Conservation (phyloP, 2,329 filamentous ascomycete genomes). For the Fulvia fulva region DNA sequence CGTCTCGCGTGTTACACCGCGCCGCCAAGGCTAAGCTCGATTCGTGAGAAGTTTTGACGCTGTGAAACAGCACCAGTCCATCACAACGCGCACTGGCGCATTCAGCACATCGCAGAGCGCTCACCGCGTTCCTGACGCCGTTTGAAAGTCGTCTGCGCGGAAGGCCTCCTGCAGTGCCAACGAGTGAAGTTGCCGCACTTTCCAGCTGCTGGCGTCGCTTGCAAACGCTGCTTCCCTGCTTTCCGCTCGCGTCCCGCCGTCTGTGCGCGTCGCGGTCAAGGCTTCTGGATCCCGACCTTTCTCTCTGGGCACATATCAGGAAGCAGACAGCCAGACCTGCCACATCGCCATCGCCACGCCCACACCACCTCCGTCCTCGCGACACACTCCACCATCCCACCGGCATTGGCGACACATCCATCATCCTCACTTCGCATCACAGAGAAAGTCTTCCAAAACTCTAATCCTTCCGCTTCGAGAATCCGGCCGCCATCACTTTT, state of each 20-base stretch:
- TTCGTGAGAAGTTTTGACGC: constrained; percentile 3
- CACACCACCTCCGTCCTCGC: too few species aligned
- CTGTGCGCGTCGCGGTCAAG: not conserved
- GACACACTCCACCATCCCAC: not conserved
- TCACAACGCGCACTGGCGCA: not conserved
- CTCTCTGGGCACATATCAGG: not conserved
- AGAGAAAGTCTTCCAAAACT: not conserved
- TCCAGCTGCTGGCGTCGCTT: not conserved
- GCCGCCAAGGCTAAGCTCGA: constrained; percentile 1
- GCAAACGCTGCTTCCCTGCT: constrained; percentile 1
- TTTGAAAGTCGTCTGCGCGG: constrained; percentile 1
- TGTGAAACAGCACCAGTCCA: not conserved
- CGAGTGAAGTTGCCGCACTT: not conserved
- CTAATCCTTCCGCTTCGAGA: not conserved
- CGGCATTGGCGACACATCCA: not conserved
- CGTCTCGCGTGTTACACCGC: not conserved
- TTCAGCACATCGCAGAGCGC: not conserved
- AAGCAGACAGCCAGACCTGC: not conserved
- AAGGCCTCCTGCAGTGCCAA: not conserved
- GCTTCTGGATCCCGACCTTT: not conserved
- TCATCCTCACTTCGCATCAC: not conserved
- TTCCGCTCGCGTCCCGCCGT: not conserved
- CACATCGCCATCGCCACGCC: not conserved
- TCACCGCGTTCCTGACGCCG: not conserved
- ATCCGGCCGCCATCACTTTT: not conserved